These are phyloP conservation scores for Boletus insuetus DNA, from an alignment of 768 basidiomycete species.

Conservation along the genomic window DNA sequence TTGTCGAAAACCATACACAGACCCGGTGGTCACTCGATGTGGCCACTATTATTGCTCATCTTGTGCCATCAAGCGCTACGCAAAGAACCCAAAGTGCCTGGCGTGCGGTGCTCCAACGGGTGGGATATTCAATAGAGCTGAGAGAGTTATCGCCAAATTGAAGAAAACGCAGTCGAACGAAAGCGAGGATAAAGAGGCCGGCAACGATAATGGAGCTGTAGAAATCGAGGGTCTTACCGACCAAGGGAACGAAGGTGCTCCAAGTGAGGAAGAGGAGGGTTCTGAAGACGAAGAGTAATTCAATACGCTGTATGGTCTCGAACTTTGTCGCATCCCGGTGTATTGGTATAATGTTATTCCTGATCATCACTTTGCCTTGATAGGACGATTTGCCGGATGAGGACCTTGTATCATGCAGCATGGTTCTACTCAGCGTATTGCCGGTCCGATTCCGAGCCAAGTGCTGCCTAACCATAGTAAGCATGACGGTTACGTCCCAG, in stretches of 20 bases:
- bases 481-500: slow-evolving; percentile 4
- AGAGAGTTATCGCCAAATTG: slow-evolving; percentile 87
- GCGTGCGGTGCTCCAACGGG: slow-evolving; percentile 92
- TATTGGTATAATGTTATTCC: slow-evolving; percentile 24
- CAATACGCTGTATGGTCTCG: slow-evolving; percentile 23
- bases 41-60: slow-evolving; percentile 95
- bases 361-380: slow-evolving; percentile 15
- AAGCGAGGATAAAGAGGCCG: slow-evolving; percentile 44
- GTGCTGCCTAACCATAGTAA: slow-evolving; percentile 2
- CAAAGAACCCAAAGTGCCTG: slow-evolving; percentile 92
- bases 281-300: slow-evolving; percentile 32
- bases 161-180: slow-evolving; percentile 66
- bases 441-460: slow-evolving; percentile 8
- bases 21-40: slow-evolving; percentile 94
- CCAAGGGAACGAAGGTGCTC: slow-evolving; percentile 26
- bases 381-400: slow-evolving; percentile 17
- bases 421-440: slow-evolving; percentile 1
- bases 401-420: slow-evolving; percentile 16
- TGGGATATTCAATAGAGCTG: slow-evolving; percentile 95
- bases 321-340: slow-evolving; percentile 34
- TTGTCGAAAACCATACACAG: slow-evolving; percentile 91
- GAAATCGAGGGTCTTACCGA: slow-evolving; percentile 60
- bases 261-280: slow-evolving; percentile 25
- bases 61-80: slow-evolving; percentile 93
- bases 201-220: slow-evolving; percentile 39